A percentile compares a stretch with the other conserved stretches of the same genome.
Conservation (phyloP, 2,329 filamentous ascomycete species). For the Sporothrix pallida region DNA sequence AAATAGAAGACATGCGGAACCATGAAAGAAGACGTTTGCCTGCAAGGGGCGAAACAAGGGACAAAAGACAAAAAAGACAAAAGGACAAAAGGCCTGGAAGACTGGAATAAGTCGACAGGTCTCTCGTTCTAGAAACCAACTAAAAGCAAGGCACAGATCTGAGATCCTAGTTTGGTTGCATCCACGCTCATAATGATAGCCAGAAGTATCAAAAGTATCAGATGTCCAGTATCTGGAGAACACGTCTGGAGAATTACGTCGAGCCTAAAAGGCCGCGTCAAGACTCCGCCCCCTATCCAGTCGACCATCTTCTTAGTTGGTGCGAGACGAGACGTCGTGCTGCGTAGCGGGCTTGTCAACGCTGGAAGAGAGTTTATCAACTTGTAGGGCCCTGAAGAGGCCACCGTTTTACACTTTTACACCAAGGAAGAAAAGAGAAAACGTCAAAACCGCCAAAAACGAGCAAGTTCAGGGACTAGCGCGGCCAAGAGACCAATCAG, state of each 20-base stretch:
- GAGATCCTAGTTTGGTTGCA: neutral
- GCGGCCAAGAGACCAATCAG: slow-evolving; percentile 17
- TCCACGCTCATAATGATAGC: too few relatives aligned
- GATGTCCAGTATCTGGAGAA: too few relatives aligned
- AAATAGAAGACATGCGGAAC: neutral
- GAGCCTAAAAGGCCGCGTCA: too few relatives aligned
- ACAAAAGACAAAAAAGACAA: neutral
- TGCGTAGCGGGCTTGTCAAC: too few relatives aligned
- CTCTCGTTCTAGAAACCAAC: neutral
- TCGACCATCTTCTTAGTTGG: too few relatives aligned
- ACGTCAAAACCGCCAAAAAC: too few relatives aligned
- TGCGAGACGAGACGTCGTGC: too few relatives aligned
- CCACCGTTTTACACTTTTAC: neutral
- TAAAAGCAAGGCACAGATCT: slow-evolving; percentile 18
- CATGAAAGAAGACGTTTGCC: neutral
- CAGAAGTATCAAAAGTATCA: too few relatives aligned
- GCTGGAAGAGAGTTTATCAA: too few relatives aligned
- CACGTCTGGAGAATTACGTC: too few relatives aligned
- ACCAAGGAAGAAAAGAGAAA: neutral
- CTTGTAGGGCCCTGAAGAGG: neutral
- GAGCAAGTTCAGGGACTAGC: neutral
- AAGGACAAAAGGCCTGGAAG: neutral
- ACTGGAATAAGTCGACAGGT: neutral
- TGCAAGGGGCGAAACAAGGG: slow-evolving; percentile 15
- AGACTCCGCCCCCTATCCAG: too few relatives aligned